Evolutionary conservation across 345 rosid species (phyloP), one percentile per base, ranked within the genome.

Genomic region (Streptanthus diversifolius): DNA sequence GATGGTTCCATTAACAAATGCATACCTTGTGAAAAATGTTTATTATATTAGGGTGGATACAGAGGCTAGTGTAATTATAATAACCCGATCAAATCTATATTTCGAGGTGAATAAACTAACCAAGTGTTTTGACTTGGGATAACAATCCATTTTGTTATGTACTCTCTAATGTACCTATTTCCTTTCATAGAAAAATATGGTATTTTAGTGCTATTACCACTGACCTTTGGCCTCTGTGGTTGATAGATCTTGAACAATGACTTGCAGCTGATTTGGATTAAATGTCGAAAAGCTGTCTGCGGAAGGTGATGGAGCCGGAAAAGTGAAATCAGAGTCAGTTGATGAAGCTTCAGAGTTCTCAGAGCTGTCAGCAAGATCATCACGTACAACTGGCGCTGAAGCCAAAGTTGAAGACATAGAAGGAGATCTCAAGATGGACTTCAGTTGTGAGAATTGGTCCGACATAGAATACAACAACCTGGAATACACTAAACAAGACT

Each of bases 391-490:
- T 35, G 83, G 80, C 48, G 56, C 66, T 49, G 83, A 81, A 55
- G 83, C 72, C 44, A 76, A 6, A 8, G 79, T 54, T 73, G 85
- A 82, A 51, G 85, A 80, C 71, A 73, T 82, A 40, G 88, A 83
- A 22, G 95, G 63, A 70, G 83, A 67, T 57, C 85, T 63, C 77
- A 90, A 81, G 80, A 88, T 72, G 47, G 54, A 81, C 78, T 89
- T 91, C 72, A 87, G 79, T 84, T 89, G 92, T 13, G 96, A 80
- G 82, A 93, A 84, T 81, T 90, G 97, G 78, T 90, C 95, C 17
- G 96, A 83, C 87, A 93, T 87, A 73, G 84, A 81, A 56, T 86
- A 82, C 70, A 89, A 77, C 87, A 93, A 83, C 92, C 96, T 89
- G 98, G 77, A 83, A 81, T 83, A 83, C 83, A 85, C 91, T 86